These are phyloP conservation scores for Arthrobotrys sphaeroides DNA, from an alignment of 2,329 filamentous ascomycete species.

Conservation along the genomic window DNA sequence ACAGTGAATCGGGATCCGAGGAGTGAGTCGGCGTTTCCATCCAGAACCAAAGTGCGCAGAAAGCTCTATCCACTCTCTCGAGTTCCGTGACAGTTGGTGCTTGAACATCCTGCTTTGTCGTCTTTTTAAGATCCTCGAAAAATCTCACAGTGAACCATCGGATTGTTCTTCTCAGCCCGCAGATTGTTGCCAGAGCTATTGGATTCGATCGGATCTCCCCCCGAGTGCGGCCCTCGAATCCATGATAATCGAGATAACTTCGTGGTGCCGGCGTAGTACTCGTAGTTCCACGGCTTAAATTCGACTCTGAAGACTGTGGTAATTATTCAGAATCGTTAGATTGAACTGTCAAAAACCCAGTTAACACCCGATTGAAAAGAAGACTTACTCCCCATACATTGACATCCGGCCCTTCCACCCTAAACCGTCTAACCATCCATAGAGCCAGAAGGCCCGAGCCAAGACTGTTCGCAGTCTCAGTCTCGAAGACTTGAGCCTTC, in stretches of 20 bases:
- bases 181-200: neutral
- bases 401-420: too few species aligned
- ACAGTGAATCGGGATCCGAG: too few species aligned
- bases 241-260: too few species aligned
- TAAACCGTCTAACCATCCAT: neutral
- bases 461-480: neutral
- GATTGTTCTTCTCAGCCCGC: neutral
- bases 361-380: too few species aligned
- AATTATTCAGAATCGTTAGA: too few species aligned
- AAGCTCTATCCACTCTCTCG: neutral
- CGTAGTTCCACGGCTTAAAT: too few species aligned
- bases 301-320: too few species aligned
- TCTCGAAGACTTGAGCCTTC: neutral
- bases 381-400: too few species aligned
- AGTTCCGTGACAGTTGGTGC: neutral
- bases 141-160: slow-evolving; percentile 14
- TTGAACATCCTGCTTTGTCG: too few species aligned
- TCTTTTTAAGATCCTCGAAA: neutral
- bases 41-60: slow-evolving; percentile 9
- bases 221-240: neutral
- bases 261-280: too few species aligned
- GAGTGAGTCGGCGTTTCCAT: slow-evolving; percentile 1
- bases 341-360: too few species aligned
- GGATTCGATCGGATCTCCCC: neutral
- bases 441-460: neutral